These are phyloP conservation scores for Gomphus bonarii DNA, from an alignment of 1,284 basidiomycete genomes.

Conservation along the genomic window DNA sequence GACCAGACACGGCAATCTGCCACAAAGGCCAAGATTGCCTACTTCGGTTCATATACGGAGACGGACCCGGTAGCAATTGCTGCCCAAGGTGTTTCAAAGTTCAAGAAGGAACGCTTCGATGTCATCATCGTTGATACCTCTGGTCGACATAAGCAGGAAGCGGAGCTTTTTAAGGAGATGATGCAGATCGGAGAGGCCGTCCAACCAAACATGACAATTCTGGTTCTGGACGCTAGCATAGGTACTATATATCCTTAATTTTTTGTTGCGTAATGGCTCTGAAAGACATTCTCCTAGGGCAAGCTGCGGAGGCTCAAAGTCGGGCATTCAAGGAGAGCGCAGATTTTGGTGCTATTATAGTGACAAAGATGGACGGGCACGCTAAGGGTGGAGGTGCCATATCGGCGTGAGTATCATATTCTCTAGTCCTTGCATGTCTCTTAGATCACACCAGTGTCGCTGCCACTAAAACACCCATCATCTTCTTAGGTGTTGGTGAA, in stretches of 20 bases:
- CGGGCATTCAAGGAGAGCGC: conserved; percentile 97
- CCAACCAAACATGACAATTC: conserved; percentile 87
- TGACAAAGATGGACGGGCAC: conserved; percentile 99
- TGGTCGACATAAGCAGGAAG: conserved; percentile 95
- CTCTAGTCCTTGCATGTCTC: conserved; percentile 12
- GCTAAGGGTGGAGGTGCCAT: conserved; percentile 99
- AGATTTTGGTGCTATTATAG: conserved; percentile 97
- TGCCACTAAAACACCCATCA: conserved; percentile 97
- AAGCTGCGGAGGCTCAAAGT: conserved; percentile 95
- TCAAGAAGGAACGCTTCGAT: conserved; percentile 97
- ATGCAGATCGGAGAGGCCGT: conserved; percentile 91
- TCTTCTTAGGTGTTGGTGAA: conserved; percentile 97
- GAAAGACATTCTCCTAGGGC: conserved; percentile 43
- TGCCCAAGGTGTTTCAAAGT: conserved; percentile 89
- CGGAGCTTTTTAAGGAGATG: conserved; percentile 97
- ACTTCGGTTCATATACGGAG: conserved; percentile 98
- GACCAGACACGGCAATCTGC: conserved; percentile 95
- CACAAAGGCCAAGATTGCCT: conserved; percentile 97
- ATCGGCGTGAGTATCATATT: conserved; percentile 67
- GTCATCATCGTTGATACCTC: conserved; percentile 99
- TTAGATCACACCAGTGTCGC: conserved; percentile 60
- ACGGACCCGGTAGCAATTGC: conserved; percentile 96
- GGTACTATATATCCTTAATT: conserved; percentile 30
- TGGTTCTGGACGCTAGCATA: conserved; percentile 83
- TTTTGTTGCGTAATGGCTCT: neutral